These are phyloP conservation scores for Tolypocladium amazonense DNA, from an alignment of 2,329 filamentous ascomycete species.

Conservation along the genomic window DNA sequence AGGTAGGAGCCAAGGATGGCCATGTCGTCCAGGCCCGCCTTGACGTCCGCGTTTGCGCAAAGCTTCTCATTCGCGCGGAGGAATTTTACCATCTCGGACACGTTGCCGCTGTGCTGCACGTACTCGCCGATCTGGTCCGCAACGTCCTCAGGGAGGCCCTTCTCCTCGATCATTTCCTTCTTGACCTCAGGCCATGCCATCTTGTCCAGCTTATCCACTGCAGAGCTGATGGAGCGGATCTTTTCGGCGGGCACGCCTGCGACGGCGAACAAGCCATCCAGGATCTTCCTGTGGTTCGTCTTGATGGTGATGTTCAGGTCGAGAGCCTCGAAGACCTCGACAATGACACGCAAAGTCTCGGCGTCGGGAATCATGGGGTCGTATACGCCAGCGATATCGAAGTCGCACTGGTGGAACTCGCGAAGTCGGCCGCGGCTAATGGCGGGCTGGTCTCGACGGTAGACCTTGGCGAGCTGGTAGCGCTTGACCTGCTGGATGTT, in stretches of 20 bases:
- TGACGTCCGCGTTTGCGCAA: constrained; percentile 61
- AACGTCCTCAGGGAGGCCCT: constrained; percentile 64
- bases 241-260: constrained; percentile 82
- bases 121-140: constrained; percentile 84
- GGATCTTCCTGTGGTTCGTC: constrained; percentile 86
- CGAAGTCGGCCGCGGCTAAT: constrained; percentile 89
- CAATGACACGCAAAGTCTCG: constrained; percentile 74
- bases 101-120: constrained; percentile 65
- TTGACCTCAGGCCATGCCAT: constrained; percentile 80
- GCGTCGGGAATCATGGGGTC: constrained; percentile 89
- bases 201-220: constrained; percentile 95
- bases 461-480: constrained; percentile 90
- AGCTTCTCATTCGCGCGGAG: constrained; percentile 59
- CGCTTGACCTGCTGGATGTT: constrained; percentile 77
- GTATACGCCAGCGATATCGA: constrained; percentile 82
- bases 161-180: constrained; percentile 88
- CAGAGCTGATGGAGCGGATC: constrained; percentile 80
- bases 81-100: constrained; percentile 57
- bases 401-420: constrained; percentile 96
- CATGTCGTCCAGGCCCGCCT: constrained; percentile 74
- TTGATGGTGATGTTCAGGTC: constrained; percentile 75
- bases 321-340: constrained; percentile 75
- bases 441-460: constrained; percentile 37
- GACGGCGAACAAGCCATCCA: constrained; percentile 86
- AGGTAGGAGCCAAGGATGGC: constrained; percentile 72